Evolutionary conservation across 139 green algal species (phyloP), one percentile per base, ranked within the genome.

Genomic region (Chlamydomonas sphaeroides): DNA sequence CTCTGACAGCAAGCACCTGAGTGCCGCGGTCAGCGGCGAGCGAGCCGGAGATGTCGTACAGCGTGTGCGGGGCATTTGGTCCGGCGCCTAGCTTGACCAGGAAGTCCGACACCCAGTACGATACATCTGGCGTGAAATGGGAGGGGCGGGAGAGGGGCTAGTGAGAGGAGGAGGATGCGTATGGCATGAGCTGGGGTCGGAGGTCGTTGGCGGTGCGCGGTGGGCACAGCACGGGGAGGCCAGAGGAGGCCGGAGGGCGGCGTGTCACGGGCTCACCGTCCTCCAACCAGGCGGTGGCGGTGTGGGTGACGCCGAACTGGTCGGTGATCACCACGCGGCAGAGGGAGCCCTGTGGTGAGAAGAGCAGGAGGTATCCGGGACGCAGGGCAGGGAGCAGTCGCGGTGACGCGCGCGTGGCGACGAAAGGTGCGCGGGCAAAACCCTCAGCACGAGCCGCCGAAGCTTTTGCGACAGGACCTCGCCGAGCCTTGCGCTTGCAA

Each of bases 21-120:
- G 14, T 14, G 45, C 45, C 45, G 14, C 10, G 11, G 14, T 14
- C 45, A 53, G 45, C 51, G 17, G 56, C 25, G 10, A 26, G 56
- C 56, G n/a, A 8, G 56, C 25, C 25, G 2, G 23, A 21, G 3
- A 32, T 32, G 21, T 62, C 56, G 56, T 62, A 62, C 56, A 62
- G 3, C 15, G 15, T 32, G 18, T n/a, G 18, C 56, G n/a, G 23
- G 2, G 23, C 56, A 36, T 36, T 17, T 32, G 2, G 39, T 4
- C 25, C 72, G 23, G 3, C 49, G 56, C 72, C 45, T 8, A 63
- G 11, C 6, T 5, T 26, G 8, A 38, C 7, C 3, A 33, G 57
- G 57, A 80, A 80, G 20, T 14, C 17, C 20, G 66, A 28, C 56
- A 80, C 38, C 72, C 72, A 80, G 72, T 80, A 80, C 26, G 42